These are phyloP conservation scores for Aurifilum marmelostoma DNA, from an alignment of 2,329 filamentous ascomycete species.

Conservation along the genomic window DNA sequence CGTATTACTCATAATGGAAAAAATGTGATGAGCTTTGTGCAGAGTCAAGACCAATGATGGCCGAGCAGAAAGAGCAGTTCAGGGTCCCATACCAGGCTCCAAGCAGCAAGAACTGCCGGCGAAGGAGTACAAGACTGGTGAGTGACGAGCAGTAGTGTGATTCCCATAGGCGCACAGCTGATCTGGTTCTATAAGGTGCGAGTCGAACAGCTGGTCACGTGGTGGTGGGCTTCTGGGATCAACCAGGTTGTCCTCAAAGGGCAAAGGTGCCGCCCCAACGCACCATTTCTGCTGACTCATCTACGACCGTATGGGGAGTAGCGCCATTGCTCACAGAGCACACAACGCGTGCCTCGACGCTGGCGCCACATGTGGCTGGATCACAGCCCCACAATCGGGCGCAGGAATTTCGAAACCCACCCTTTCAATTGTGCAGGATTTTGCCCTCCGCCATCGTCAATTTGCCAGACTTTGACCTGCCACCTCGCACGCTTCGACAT, in stretches of 20 bases:
- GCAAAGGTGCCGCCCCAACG: neutral
- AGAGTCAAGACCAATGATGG: neutral
- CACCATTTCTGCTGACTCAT: neutral
- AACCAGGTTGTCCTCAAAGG: slow-evolving; percentile 21
- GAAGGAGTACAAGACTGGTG: neutral
- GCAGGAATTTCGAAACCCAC: slow-evolving; percentile 1
- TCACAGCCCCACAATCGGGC: neutral
- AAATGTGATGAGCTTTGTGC: neutral
- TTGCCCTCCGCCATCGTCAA: slow-evolving; percentile 2
- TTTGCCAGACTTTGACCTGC: neutral
- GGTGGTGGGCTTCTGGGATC: slow-evolving; percentile 14
- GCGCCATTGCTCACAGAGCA: neutral
- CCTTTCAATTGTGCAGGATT: slow-evolving; percentile 8
- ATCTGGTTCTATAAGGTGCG: neutral
- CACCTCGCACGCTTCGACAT: neutral
- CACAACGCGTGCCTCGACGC: neutral
- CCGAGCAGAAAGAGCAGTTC: neutral
- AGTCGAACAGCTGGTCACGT: neutral
- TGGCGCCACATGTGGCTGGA: slow-evolving; percentile 1
- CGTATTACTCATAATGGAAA: neutral
- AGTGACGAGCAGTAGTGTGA: neutral
- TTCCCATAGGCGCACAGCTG: neutral
- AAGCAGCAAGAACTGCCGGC: neutral
- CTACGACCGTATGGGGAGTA: neutral
- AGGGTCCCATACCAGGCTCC: neutral